These are phyloP conservation scores for Oryza officinalis DNA, from an alignment of 176 grass and related monocot species.

Conservation along the genomic window DNA sequence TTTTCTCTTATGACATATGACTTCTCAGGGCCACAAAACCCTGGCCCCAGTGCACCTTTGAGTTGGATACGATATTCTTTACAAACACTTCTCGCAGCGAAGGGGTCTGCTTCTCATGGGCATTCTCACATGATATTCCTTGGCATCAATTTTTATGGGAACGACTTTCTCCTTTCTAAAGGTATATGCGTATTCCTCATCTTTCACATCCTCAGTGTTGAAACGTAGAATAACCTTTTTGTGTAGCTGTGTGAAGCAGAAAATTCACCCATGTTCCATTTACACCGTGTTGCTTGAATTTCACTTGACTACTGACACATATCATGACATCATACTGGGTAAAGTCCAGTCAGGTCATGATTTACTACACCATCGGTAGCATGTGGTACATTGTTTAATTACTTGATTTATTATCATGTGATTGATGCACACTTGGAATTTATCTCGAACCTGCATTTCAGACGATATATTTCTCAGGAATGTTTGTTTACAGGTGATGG, in stretches of 20 bases:
- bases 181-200: conserved; percentile 50
- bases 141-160: conserved; percentile 95
- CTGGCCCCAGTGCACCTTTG: conserved; percentile 86
- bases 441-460: conserved; percentile 15
- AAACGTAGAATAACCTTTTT: conserved; percentile 19
- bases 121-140: conserved; percentile 81
- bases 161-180: conserved; percentile 81
- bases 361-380: conserved; percentile 10
- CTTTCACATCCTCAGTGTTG: neutral
- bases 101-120: conserved; percentile 21
- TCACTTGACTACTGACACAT: conserved; percentile 7
- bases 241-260: neutral
- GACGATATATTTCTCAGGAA: conserved; percentile 18
- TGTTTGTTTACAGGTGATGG: conserved; percentile 50
- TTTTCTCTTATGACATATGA: conserved; percentile 99
- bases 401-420: neutral
- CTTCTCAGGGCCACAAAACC: conserved; percentile 88
- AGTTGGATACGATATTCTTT: conserved; percentile 78
- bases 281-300: conserved; percentile 13
- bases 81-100: conserved; percentile 56
- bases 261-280: conserved; percentile 18
- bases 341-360: conserved; percentile 13
- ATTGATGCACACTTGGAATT: conserved; percentile 9
- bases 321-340: conserved; percentile 6
- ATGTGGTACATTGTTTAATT: neutral